Conservation (phyloP, 495 filamentous ascomycete genomes). For the Coniosporium apollinis region DNA sequence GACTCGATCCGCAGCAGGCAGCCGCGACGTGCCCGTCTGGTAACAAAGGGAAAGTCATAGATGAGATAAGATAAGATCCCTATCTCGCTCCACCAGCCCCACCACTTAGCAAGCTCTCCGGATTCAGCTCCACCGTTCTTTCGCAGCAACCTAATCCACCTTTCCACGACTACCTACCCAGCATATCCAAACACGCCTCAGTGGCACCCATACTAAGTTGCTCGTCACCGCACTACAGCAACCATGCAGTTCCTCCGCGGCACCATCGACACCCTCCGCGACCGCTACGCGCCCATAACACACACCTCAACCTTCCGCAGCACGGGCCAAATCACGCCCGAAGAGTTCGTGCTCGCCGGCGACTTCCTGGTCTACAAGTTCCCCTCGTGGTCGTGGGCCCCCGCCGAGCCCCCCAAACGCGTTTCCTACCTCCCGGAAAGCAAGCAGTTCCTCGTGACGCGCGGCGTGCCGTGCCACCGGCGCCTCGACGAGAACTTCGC, state of each 20-base stretch:
- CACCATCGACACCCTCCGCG: slow-evolving; percentile 68
- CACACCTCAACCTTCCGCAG: slow-evolving; percentile 84
- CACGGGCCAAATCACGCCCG: slow-evolving; percentile 90
- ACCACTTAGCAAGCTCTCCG: too few species aligned
- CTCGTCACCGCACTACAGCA: too few species aligned
- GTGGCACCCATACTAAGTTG: too few species aligned
- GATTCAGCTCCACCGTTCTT: too few species aligned
- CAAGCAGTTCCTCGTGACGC: slow-evolving; percentile 92
- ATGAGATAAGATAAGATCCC: too few species aligned
- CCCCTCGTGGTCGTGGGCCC: slow-evolving; percentile 95
- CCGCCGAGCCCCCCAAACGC: slow-evolving; percentile 58
- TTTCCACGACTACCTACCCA: too few species aligned
- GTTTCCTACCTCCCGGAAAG: slow-evolving; percentile 66
- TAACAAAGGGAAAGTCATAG: too few species aligned
- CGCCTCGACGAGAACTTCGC: slow-evolving; percentile 87
- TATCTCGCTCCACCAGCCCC: too few species aligned
- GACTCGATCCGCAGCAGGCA: too few species aligned
- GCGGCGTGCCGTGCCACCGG: slow-evolving; percentile 81
- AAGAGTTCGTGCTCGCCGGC: slow-evolving; percentile 89
- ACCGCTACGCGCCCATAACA: slow-evolving; percentile 72
- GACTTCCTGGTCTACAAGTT: slow-evolving; percentile 99
- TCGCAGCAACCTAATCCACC: too few species aligned
- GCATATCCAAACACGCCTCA: too few species aligned
- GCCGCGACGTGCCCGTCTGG: too few species aligned
- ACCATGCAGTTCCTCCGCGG: slow-evolving; percentile 52